Conservation (phyloP, 176 grass and related monocot species). For the Zea luxurians region DNA sequence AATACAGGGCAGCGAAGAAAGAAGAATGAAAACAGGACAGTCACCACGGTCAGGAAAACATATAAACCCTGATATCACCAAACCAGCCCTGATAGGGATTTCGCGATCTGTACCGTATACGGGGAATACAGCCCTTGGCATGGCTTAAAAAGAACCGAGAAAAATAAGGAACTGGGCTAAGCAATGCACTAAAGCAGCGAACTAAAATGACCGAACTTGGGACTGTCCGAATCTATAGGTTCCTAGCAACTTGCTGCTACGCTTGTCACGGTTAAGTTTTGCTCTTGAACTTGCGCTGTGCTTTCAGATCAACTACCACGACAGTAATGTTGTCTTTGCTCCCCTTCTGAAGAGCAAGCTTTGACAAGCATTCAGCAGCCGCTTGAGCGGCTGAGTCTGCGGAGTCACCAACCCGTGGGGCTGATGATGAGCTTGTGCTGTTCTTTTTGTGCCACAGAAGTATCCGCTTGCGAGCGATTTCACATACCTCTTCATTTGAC, state of each 20-base stretch:
- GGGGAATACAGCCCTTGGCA: constrained; percentile 53
- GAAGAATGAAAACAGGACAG: constrained; percentile 53
- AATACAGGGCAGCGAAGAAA: constrained; percentile 39
- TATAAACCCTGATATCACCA: constrained; percentile 35
- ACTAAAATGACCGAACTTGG: constrained; percentile 48
- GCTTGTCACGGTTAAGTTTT: constrained; percentile 54
- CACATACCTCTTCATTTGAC: constrained; percentile 83
- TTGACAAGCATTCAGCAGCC: constrained; percentile 81
- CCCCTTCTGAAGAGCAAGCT: constrained; percentile 78
- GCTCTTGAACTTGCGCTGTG: constrained; percentile 84
- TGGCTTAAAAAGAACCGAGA: constrained; percentile 26
- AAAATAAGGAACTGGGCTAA: constrained; percentile 48
- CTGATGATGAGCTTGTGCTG: constrained; percentile 33
- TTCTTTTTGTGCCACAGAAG: constrained; percentile 88
- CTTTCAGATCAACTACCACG: constrained; percentile 89
- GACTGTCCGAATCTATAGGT: constrained; percentile 53
- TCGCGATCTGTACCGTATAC: constrained; percentile 50
- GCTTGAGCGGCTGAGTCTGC: constrained; percentile 68
- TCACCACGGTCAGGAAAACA: constrained; percentile 42
- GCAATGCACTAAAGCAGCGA: constrained; percentile 45
- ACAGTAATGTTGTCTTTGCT: constrained; percentile 92
- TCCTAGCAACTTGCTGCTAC: constrained; percentile 34
- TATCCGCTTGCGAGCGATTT: constrained; percentile 73
- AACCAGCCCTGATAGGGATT: background rate
- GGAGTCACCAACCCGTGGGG: constrained; percentile 42